Base-by-base conservation (phyloP, 257 asterid genomes). In the Coffea eugenioides region DNA sequence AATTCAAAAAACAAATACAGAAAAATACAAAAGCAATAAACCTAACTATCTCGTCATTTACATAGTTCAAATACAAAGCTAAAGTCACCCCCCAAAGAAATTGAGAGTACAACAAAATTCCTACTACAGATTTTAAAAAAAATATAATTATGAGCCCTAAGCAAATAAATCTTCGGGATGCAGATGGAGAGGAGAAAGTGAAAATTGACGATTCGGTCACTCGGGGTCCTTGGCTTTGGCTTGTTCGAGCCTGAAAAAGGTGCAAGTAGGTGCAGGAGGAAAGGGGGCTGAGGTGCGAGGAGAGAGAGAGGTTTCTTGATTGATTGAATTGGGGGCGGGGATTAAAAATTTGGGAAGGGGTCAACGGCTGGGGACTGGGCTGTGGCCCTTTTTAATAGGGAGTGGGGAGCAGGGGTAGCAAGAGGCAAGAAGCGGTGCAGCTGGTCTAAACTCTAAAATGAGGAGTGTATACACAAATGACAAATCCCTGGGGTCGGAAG, bases 301-400 rank as follows among this genome's bases (percentile, higher is more conserved):
- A 9, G 52, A 56, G 59, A n/a, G 34, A 39, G 45, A 2, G 76
- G 84, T 78, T 81, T 81, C 77, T 71, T 49, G 64, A 76, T 48
- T 69, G 41, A 74, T 21, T 49, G 15, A 16, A 6, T 8, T n/a
- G 14, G n/a, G 62, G 64, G 23, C 14, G 12, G 0, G 8, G 16
- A 2, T 75, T 56, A 43, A 20, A 21, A 64, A 21, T 27, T 34
- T 56, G 62, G 70, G 13, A 46, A 54, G 21, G 45, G 64, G 3
- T n/a, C 56, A 21, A 36, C 0, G 39, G 27, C 18, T 12, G 64
- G n/a, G 25, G 23, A 16, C 62, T 15, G 62, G 51, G 71, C 5
- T 31, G 1, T 16, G 46, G 46, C 39, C 71, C 11, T 46, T 9
- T 66, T 66, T 31, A 10, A 31, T 13, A 3, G 43, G 43, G 43